Evolutionary conservation across 139 green algal genomes (phyloP).

Genomic region (Chloropicon primus): DNA sequence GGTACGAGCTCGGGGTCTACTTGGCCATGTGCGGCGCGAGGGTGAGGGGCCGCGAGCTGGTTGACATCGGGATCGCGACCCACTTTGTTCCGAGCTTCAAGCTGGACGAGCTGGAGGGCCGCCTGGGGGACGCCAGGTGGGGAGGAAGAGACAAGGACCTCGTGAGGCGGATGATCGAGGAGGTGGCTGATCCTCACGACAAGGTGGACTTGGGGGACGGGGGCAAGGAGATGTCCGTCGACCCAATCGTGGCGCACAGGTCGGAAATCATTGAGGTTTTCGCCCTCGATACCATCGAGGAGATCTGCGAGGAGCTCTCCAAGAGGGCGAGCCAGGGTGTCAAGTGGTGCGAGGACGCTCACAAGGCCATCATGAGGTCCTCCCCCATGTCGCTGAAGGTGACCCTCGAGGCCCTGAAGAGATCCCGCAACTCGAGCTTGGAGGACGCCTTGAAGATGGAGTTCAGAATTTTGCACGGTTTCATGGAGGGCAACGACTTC

Average conservation of each 20-base stretch:
- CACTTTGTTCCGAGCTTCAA: slow-evolving; percentile 54
- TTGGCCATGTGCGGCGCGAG: slow-evolving; percentile 65
- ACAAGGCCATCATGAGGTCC: not conserved
- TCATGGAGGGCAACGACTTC: slow-evolving; percentile 4
- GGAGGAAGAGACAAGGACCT: not conserved
- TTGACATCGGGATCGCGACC: slow-evolving; percentile 57
- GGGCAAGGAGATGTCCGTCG: not conserved
- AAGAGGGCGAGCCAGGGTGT: slow-evolving; percentile 11
- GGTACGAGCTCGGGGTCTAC: slow-evolving; percentile 48
- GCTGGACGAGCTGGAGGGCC: slow-evolving; percentile 29
- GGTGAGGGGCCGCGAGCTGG: slow-evolving; percentile 44
- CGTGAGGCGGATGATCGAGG: not conserved
- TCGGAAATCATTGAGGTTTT: not conserved
- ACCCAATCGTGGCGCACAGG: not conserved
- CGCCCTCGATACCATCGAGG: not conserved
- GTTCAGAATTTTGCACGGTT: slow-evolving; percentile 30
- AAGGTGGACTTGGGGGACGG: not conserved
- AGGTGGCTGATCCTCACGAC: not conserved
- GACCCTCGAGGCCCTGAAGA: not conserved
- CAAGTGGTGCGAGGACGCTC: not conserved
- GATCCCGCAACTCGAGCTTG: slow-evolving; percentile 13
- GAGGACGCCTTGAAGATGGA: slow-evolving; percentile 49
- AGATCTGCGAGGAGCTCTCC: not conserved
- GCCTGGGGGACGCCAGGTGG: slow-evolving; percentile 19
- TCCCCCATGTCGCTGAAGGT: not conserved